Evolutionary conservation across 2,329 filamentous ascomycete genomes (phyloP), one percentile per base, ranked within the genome.

Genomic region (Colletotrichum viniferum): DNA sequence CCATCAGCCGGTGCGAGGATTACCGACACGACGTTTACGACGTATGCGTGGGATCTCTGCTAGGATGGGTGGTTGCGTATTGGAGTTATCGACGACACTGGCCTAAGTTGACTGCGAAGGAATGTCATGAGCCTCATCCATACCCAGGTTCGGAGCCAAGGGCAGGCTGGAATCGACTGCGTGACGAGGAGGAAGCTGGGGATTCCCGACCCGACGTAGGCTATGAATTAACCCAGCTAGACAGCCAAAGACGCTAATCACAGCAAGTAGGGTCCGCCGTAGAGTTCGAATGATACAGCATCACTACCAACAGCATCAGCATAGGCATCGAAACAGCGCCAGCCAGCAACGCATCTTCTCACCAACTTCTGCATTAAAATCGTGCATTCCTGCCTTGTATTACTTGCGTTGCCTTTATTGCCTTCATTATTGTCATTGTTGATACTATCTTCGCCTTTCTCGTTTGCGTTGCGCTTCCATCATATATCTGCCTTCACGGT

Each of bases 11-110:
- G 8, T 93, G 91, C 78, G 89, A 94, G 82, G 92, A 94, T 82
- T 94, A 94, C 80, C 85, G 93, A 64, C 93, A 95, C 78, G 92
- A 94, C 77, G 92, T 94, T 4, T 94, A 92, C 77, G 93, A 94
- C 79, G 92, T 94, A 14, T 90, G 88, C 66, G 87, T 90, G 7
- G 93, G 93, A 1, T 90, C 90, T 0, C 81, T 90, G 30, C 84
- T 94, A 16, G 93, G 93, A 5, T 89, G 89, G 81, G 82, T 84
- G 5, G 84, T 94, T 34, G 90, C 92, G 4, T 92, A 92, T 80
- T 94, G 92, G 87, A 93, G 90, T 77, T 94, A 94, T 80, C 85
- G 92, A 76, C 84, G 91, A 77, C 92, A 93, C 80, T 94, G 90
- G 87, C 92, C 92, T 8, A 82, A 84, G 34, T 82, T 93, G 71